Evolutionary conservation across 2,329 filamentous ascomycete genomes (phyloP), one percentile per base, ranked within the genome.

Genomic region (Pyrenophora teres): DNA sequence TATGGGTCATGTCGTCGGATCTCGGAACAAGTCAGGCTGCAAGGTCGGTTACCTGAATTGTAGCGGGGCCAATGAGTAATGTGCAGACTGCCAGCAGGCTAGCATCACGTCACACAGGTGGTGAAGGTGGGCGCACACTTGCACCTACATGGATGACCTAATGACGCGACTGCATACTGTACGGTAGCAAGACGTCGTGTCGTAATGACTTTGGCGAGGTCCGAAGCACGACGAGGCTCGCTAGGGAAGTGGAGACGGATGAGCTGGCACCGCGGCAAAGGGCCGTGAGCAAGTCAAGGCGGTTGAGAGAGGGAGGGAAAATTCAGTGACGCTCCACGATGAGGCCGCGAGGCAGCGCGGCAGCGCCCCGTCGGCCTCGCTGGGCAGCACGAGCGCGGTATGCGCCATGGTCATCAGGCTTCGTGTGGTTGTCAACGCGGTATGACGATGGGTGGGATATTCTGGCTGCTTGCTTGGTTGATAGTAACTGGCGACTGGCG

Each of bases 401-500:
- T 10, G 19, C 41, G 32, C 32, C 32, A n/a, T n/a, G n/a, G n/a
- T n/a, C n/a, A 36, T 30, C 52, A 55, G 42, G 25, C 40, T 44
- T 31, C 38, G 49, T n/a, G n/a, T n/a, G n/a, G n/a, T n/a, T n/a
- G n/a, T n/a, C n/a, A n/a, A n/a, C 36, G 53, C 49, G 40, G 52
- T 51, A 60, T 66, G 60, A 63, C 55, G 58, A 58, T 46, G 53
- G 50, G 59, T 59, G 60, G 57, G 56, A 56, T 52, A 19, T 40
- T 19, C 45, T 61, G 56, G 43, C 53, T 60, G 27, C 27, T 25
- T 6, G 23, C 23, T 25, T 25, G 21, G 4, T 23, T 23, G 21
- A 4, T 23, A 7, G 9, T 9, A 9, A 30, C 27, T 30, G 27
- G 9, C 27, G 27, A 30, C 27, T 30, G 27, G 37, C 41, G 45